Base-by-base conservation (phyloP, 352 stramenopile genomes). In the Pythium grandisporangium region DNA sequence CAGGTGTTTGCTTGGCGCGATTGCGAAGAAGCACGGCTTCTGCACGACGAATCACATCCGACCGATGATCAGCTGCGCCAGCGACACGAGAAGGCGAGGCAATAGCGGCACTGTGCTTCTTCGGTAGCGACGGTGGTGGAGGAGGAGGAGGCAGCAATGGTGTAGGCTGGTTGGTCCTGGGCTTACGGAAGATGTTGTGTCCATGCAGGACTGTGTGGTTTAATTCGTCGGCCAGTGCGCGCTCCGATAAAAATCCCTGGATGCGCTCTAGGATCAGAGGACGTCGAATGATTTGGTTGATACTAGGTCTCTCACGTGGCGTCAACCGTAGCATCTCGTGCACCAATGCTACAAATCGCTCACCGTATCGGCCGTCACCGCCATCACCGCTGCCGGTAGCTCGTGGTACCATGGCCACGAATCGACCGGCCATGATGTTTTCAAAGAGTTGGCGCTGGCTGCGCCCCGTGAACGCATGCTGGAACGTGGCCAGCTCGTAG, bases 401-500 rank as follows among this genome's bases (percentile, higher is more conserved):
- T n/a, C n/a, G n/a, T n/a, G n/a, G n/a, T 12, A 48, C n/a, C 5
- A 66, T 48, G 11, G 64, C 46, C 16, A 49, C 30, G 22, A 50
- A 66, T 13, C 19, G 47, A 11, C 46, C 68, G 7, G 57, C 49
- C 8, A 82, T 48, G 29, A 86, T 89, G 42, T 86, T 84, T 20
- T 82, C 64, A 46, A 86, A 86, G 42, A 89, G 63, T 47, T 89
- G 72, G 4, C 73, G 66, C 51, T 89, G 72, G 47, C 63, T 85
- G 11, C 72, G 63, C 11, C 82, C 88, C 17, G 95, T 72, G 52
- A 98, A 98, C 14, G 87, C 79, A 39, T 96, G 84, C 11, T 57
- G 49, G 43, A 96, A 74, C 20, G 88, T 93, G 2, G 47, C 58
- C 59, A 97, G 79, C 62, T 98, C 92, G 59, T 95, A 98, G 19